Conservation (phyloP, 129 eudicot genomes). For the Silybum marianum region DNA sequence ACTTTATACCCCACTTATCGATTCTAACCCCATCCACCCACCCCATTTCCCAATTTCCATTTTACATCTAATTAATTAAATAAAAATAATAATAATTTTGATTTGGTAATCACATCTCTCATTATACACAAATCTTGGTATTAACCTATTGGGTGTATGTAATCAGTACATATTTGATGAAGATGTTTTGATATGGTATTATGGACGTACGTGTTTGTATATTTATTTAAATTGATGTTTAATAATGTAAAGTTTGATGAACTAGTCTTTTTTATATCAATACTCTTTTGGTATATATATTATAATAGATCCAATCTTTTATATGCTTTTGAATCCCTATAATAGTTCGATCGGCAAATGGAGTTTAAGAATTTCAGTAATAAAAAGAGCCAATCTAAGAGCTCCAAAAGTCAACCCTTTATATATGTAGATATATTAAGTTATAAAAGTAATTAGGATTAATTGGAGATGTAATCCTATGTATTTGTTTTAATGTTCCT, state of each 20-base stretch:
- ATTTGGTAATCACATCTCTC: not conserved
- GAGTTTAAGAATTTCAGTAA: not conserved
- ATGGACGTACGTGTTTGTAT: too few relatives aligned
- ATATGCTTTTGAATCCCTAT: not conserved
- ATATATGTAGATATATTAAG: not conserved
- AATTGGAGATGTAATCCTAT: too few relatives aligned
- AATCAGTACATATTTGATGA: not conserved
- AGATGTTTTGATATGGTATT: not conserved
- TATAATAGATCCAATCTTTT: not conserved
- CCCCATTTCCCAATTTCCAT: constrained; percentile 3
- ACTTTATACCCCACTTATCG: constrained; percentile 28
- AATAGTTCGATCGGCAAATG: not conserved
- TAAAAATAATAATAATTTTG: not conserved
- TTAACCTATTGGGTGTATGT: not conserved
- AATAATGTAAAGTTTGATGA: not conserved
- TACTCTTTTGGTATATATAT: not conserved
- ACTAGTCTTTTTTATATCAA: not conserved
- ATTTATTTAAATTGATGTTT: too few relatives aligned
- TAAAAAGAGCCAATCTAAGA: constrained; percentile 1
- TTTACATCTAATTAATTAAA: not conserved
- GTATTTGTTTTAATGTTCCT: too few relatives aligned
- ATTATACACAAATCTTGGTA: not conserved
- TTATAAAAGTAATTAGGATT: too few relatives aligned
- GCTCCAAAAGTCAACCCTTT: constrained; percentile 5
- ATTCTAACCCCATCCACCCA: constrained; percentile 27